Evolutionary conservation across 352 stramenopile genomes (phyloP), one percentile per base, ranked within the genome.

Genomic region (Phytophthora parvispora): DNA sequence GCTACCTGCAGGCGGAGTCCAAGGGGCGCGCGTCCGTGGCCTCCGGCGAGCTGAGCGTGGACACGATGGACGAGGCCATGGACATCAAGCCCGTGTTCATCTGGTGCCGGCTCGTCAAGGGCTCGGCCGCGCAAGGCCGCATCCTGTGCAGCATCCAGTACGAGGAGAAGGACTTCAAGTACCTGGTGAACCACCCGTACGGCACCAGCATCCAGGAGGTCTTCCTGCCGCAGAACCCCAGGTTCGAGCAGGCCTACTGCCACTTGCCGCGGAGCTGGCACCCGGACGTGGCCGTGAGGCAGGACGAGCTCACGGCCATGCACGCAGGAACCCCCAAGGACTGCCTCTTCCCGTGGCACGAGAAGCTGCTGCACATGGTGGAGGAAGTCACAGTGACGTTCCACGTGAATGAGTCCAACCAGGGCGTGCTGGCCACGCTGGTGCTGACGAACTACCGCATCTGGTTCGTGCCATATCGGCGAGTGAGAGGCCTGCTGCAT

Each of bases 371-470:
- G 59, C 83, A 96, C 65, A 92, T 95, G 85, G 79, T 96, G 36
- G 89, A 96, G 64, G 89, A 96, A 61, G 87, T 96, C 40, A 91
- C 86, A 1, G 84, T 96, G 10, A 96, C 89, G n/a, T 96, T 96
- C 54, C 89, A 96, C 66, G 86, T 96, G 50, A 96, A 94, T 42
- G 89, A 96, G 32, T 87, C 75, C 7, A 96, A 96, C 55, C 89
- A 96, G 56, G 89, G 89, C 40, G 89, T 96, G 28, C 69, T 96
- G 7, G 86, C 87, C 6, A 93, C 87, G 22, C 64, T 96, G 24
- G 82, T 96, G 42, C 67, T 96, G 12, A 94, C 89, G 1, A 96
- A 93, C 60, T 96, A 94, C 64, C 81, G 89, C 10, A 81, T 96
- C 49, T 96, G 89, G 89, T 92, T 96, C 49, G 86, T 96, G 10